Base-by-base conservation (phyloP, 164 flowering plant species). In the Protea cynaroides region DNA sequence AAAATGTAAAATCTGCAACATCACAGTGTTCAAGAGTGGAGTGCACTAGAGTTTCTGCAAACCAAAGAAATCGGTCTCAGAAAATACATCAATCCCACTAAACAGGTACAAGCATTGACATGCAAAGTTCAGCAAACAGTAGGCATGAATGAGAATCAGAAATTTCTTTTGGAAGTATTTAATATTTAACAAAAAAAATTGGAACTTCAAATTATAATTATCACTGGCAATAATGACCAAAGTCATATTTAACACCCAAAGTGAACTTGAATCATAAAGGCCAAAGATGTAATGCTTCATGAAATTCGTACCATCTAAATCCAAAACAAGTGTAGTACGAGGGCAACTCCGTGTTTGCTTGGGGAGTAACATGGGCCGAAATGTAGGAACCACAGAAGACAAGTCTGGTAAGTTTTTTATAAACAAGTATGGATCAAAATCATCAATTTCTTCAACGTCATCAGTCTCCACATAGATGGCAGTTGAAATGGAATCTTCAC, bases 291-390 rank as follows among this genome's bases (percentile, higher is more conserved):
- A 19, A 14, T 1, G 25, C 25, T 58, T 7, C 0, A 36, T 13
- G 36, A 63, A 59, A 61, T 38, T 22, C 82, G 76, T 74, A 94
- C 99, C 99, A 79, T 95, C 99, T 78, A 95, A 84, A 76, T 95
- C 99, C 75, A 95, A 72, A 63, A 95, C 98, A 69, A 95, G 96
- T 65, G 97, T 83, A 29, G 89, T 87, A n/a, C 91, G 72, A 59
- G 95, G 98, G 72, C 98, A 90, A 61, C 98, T 92, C 78, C 99
- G 87, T 3, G 99, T 90, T 76, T 92, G 93, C 70, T 88, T 95
- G 1, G 99, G 99, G 22, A 92, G 84, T 61, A 92, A 73, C 74
- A 81, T 63, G 22, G 85, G 92, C 56, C 97, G 89, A 72, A 84
- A 92, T 46, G 86, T 78, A 5, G 99, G 95, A 46, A 95, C 97